Conservation (phyloP, 2,329 filamentous ascomycete genomes). For the Fusarium sp. region DNA sequence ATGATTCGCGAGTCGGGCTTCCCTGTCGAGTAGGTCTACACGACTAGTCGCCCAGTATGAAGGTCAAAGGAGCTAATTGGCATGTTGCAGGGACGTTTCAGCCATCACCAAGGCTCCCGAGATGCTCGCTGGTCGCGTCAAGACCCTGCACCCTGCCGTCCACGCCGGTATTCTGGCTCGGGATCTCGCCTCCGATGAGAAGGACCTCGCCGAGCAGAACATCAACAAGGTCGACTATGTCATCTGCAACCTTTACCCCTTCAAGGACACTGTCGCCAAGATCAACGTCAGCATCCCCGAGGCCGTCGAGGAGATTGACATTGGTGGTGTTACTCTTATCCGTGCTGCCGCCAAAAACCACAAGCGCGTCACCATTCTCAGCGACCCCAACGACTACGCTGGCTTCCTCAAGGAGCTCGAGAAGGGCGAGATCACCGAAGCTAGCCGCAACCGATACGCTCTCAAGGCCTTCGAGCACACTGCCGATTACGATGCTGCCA, state of each 20-base stretch:
- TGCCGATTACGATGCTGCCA: constrained; percentile 93
- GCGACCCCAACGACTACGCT: constrained; percentile 91
- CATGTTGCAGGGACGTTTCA: constrained; percentile 80
- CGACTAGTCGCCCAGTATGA: background rate
- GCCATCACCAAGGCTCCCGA: constrained; percentile 97
- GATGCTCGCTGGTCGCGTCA: constrained; percentile 87
- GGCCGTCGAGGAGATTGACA: constrained; percentile 98
- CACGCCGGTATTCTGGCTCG: constrained; percentile 92
- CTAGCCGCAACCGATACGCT: constrained; percentile 87
- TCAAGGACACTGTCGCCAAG: constrained; percentile 98
- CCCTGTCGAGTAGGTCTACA: constrained; percentile 81
- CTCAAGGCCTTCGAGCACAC: constrained; percentile 99
- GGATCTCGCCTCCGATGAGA: constrained; percentile 93
- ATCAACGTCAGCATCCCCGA: constrained; percentile 96
- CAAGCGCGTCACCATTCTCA: constrained; percentile 92
- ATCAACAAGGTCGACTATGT: constrained; percentile 96
- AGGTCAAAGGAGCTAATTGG: constrained; percentile 18
- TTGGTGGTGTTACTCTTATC: constrained; percentile 95
- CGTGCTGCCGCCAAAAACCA: constrained; percentile 99
- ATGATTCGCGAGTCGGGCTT: constrained; percentile 98
- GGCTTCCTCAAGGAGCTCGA: constrained; percentile 93
- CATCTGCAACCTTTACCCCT: constrained; percentile 98
- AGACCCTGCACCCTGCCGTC: constrained; percentile 96
- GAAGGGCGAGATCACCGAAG: constrained; percentile 84
- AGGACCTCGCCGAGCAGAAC: constrained; percentile 94